Evolutionary conservation across 2,329 filamentous ascomycete species (phyloP).

Genomic region (Xylariaceae sp.): DNA sequence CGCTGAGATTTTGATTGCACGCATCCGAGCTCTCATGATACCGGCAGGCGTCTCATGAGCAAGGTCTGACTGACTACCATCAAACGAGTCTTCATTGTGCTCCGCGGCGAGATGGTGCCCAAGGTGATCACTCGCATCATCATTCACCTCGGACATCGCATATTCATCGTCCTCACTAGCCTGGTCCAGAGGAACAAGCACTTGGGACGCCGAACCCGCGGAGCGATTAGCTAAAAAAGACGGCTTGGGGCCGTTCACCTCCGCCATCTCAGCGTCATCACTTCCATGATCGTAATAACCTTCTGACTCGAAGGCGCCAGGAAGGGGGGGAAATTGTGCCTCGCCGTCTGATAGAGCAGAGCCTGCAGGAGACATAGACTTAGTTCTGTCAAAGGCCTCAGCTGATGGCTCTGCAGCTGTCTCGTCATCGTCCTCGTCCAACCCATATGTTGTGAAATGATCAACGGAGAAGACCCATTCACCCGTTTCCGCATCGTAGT

Average conservation of each 20-base stretch:
- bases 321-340: constrained; percentile 47
- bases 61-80: constrained; percentile 42
- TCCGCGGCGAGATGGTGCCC: constrained; percentile 71
- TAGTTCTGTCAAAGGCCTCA: constrained; percentile 16
- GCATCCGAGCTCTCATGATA: constrained; percentile 58
- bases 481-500: constrained; percentile 73
- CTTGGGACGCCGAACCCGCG: constrained; percentile 69
- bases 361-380: constrained; percentile 25
- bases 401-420: constrained; percentile 46
- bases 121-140: constrained; percentile 73
- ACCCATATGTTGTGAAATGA: constrained; percentile 92
- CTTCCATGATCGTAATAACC: constrained; percentile 47
- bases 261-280: constrained; percentile 44
- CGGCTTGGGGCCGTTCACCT: constrained; percentile 43
- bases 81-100: constrained; percentile 56
- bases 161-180: constrained; percentile 71
- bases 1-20: constrained; percentile 55
- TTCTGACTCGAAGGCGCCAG: constrained; percentile 72
- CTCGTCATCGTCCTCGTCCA: constrained; percentile 73
- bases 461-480: constrained; percentile 91
- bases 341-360: constrained; percentile 43
- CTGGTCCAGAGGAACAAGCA: constrained; percentile 56
- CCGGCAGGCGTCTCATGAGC: constrained; percentile 53
- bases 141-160: constrained; percentile 64
- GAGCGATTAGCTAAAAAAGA: constrained; percentile 94